Base-by-base conservation (phyloP, 805 yeast genomes). In the Pichia nakasei region DNA sequence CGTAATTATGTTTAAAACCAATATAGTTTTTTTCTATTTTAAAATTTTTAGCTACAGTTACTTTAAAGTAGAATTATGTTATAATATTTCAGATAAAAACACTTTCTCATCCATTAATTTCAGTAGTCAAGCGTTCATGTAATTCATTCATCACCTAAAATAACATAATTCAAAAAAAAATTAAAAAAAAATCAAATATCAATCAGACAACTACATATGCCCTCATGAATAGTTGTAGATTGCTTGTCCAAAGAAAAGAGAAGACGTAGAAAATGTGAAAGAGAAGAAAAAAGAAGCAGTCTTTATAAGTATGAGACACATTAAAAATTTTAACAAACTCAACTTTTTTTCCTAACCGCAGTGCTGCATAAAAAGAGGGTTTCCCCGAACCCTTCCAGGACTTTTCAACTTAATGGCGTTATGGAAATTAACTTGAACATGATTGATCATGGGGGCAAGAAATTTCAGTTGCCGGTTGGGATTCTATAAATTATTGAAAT, bases 1-100 rank as follows among this genome's bases (percentile, higher is more conserved):
- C 61, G 70, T 54, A 46, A 54, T 21, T 66, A 55, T 46, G 47
- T 57, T 5, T 63, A 60, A 59, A n/a, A n/a, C n/a, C n/a, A n/a
- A n/a, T n/a, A n/a, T n/a, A n/a, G n/a, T n/a, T n/a, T n/a, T n/a
- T n/a, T n/a, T n/a, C n/a, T n/a, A 2, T 4, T 22, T 22, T 20
- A 32, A 15, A 12, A 4, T 9, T n/a, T 15, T 9, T 17, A 6
- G 15, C 11, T 22, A 35, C 38, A 35, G 9, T 24, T 24, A 24
- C 27, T 9, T 3, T 24, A 24, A 9, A 5, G 6, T 9, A 24
- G 5, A 24, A 27, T 27, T 27, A 27, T 6, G 32, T 27, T 27
- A 8, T 8, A 13, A 27, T 27, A 17, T 43, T 31, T 44, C 47
- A 44, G 47, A 44, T 44, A 39, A 20, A 40, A 34, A 44, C 47